Base-by-base conservation (phyloP, 148 eudicot species). In the Dianthus caryophyllus region DNA sequence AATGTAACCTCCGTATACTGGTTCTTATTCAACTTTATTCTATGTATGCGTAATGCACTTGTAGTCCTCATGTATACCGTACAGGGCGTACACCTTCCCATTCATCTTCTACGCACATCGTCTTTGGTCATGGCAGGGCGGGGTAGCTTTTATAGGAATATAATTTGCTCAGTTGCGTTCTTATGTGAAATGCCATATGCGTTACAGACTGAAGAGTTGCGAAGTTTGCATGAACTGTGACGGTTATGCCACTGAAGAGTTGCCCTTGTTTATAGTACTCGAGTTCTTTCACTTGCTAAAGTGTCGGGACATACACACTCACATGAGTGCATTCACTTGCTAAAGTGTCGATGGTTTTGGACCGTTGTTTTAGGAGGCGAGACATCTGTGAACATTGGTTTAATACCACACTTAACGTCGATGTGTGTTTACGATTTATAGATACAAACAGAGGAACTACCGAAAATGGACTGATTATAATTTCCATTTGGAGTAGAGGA, bases 141-240 rank as follows among this genome's bases (percentile, higher is more conserved):
- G 30, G 31, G 59, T 25, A 58, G 61, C 12, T 30, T 5, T 58
- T 58, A 15, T 58, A 27, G 60, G 60, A 27, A 58, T 43, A n/a
- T 22, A 48, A 1, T 11, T 1, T 25, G 59, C 12, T 14, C 48
- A 21, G 14, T 20, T 26, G 51, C 51, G 27, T 29, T 29, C 61
- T 51, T 51, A 20, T 51, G 26, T 21, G 26, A 51, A 51, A 21
- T 51, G n/a, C n/a, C n/a, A n/a, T n/a, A n/a, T n/a, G 25, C 56
- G 18, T 3, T 51, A 20, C 25, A 9, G 25, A 51, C 25, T 21
- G 13, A 20, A 51, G 10, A 20, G 8, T 26, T 18, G 10, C 54
- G 20, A n/a, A 5, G 1, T 50, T 50, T 33, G 7, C 38, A 2
- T 33, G n/a, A 33, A 33, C 7, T 33, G 38, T 2, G 38, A 3